Conservation (phyloP, 306 rosid species). For the Morella rubra region DNA sequence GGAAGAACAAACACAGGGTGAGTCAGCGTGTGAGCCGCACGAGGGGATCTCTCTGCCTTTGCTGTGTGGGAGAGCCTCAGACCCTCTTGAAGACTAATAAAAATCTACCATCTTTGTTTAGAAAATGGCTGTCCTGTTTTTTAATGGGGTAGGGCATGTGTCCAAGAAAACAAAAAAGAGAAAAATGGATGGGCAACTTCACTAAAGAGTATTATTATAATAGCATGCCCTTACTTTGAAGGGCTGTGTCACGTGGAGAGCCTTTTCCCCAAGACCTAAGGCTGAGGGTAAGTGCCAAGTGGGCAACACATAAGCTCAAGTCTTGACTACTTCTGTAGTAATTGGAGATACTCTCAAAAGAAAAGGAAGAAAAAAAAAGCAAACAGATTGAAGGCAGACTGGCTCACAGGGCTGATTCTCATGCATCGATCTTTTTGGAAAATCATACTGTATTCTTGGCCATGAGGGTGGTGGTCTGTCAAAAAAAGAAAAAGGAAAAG, state of each 20-base stretch:
- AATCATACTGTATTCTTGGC: too few relatives aligned
- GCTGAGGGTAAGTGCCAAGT: background rate
- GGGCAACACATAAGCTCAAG: background rate
- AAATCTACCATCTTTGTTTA: too few relatives aligned
- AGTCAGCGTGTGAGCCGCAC: conserved; percentile 80
- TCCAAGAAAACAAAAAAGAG: too few relatives aligned
- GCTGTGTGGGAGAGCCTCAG: conserved; percentile 29
- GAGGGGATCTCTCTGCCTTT: conserved; percentile 64
- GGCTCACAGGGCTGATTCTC: too few relatives aligned
- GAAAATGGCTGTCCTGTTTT: too few relatives aligned
- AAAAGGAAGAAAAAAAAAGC: too few relatives aligned
- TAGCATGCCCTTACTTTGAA: conserved; percentile 32
- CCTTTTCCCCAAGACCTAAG: conserved; percentile 38
- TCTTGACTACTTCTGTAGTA: background rate
- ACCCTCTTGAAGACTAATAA: background rate
- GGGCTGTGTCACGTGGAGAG: conserved; percentile 44
- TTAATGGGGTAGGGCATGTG: too few relatives aligned
- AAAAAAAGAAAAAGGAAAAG: too few relatives aligned
- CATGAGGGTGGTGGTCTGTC: too few relatives aligned
- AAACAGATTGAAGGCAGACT: too few relatives aligned
- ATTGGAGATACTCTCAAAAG: background rate
- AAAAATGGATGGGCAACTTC: conserved; percentile 7
- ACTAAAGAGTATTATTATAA: conserved; percentile 25
- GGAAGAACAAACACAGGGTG: conserved; percentile 52
- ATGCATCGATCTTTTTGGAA: too few relatives aligned